Conservation (phyloP, 768 basidiomycete genomes). For the Boletellus ananiceps region DNA sequence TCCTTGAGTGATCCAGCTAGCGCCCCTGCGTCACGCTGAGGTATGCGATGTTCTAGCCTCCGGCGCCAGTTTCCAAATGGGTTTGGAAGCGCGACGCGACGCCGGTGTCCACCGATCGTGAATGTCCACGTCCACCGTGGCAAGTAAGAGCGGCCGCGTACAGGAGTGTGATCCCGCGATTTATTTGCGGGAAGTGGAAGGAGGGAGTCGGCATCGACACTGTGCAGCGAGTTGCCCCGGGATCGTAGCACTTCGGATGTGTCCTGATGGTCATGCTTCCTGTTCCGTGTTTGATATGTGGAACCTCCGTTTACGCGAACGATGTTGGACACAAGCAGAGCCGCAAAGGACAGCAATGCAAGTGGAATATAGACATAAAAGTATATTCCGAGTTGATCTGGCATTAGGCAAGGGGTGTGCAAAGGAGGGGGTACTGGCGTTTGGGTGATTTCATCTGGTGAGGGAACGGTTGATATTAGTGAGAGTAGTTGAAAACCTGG, state of each 20-base stretch:
- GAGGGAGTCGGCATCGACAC: slow-evolving; percentile 7
- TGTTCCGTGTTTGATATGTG: slow-evolving; percentile 5
- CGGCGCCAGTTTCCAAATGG: slow-evolving; percentile 10
- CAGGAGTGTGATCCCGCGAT: slow-evolving; percentile 4
- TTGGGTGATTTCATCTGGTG: slow-evolving; percentile 31
- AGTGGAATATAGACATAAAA: slow-evolving; percentile 67
- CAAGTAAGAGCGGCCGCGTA: slow-evolving; percentile 14
- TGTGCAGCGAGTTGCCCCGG: slow-evolving; percentile 1
- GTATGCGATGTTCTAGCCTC: slow-evolving; percentile 5
- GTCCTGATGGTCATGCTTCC: slow-evolving; percentile 7
- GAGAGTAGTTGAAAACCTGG: slow-evolving; percentile 93
- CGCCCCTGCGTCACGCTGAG: slow-evolving; percentile 21
- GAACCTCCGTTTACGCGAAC: slow-evolving; percentile 9
- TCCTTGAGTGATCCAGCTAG: slow-evolving; percentile 31
- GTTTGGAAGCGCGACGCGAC: slow-evolving; percentile 21
- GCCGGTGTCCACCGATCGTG: slow-evolving; percentile 19
- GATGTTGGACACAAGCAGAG: slow-evolving; percentile 34
- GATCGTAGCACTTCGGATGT: slow-evolving; percentile 5
- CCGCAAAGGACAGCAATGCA: slow-evolving; percentile 51
- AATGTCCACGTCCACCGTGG: slow-evolving; percentile 25
- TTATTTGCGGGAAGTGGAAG: slow-evolving; percentile 18
- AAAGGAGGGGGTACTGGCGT: slow-evolving; percentile 30
- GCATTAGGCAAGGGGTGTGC: slow-evolving; percentile 72
- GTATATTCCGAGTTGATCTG: slow-evolving; percentile 81
- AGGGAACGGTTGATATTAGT: slow-evolving; percentile 42